A percentile compares a stretch with the other conserved stretches of the same genome.
These are phyloP conservation scores for Lithospermum erythrorhizon DNA, from an alignment of 257 asterid genomes.

Conservation along the genomic window DNA sequence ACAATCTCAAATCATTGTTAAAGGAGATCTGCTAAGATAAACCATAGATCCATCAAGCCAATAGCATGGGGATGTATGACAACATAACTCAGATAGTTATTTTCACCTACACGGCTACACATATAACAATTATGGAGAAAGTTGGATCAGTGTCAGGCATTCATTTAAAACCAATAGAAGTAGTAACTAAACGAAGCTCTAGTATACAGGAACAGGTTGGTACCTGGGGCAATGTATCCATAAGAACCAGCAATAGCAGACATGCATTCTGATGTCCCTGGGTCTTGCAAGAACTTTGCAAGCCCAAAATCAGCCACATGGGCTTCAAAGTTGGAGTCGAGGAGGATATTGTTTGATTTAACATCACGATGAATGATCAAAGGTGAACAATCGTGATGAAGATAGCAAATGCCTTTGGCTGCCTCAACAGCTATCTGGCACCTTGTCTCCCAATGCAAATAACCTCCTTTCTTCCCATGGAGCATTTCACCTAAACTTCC, in stretches of 20 bases:
- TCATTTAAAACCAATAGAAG: no score
- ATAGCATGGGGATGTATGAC: background rate
- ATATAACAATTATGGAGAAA: no score
- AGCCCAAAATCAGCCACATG: conserved; percentile 98
- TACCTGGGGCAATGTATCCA: conserved; percentile 96
- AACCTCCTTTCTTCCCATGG: conserved; percentile 95
- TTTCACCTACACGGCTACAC: no score
- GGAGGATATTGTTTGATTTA: conserved; percentile 75
- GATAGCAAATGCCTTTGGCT: conserved; percentile 95
- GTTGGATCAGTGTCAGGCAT: no score
- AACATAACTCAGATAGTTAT: background rate
- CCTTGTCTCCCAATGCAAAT: conserved; percentile 88
- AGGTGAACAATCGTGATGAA: conserved; percentile 94
- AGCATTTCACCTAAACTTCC: conserved; percentile 93
- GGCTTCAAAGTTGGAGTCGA: conserved; percentile 79
- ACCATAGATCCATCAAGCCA: background rate
- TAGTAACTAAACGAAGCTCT: no score
- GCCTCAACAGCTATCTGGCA: conserved; percentile 80
- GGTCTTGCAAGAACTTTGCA: conserved; percentile 93
- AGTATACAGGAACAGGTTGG: background rate
- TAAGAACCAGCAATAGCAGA: conserved; percentile 99
- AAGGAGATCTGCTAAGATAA: no score
- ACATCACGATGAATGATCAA: conserved; percentile 90
- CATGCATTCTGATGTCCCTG: conserved; percentile 94
- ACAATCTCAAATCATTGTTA: no score